Percentiles rank a stretch among this genome's conserved stretches.
Conservation (phyloP, 108 stramenopile species). For the Schizochytrium sp. region DNA sequence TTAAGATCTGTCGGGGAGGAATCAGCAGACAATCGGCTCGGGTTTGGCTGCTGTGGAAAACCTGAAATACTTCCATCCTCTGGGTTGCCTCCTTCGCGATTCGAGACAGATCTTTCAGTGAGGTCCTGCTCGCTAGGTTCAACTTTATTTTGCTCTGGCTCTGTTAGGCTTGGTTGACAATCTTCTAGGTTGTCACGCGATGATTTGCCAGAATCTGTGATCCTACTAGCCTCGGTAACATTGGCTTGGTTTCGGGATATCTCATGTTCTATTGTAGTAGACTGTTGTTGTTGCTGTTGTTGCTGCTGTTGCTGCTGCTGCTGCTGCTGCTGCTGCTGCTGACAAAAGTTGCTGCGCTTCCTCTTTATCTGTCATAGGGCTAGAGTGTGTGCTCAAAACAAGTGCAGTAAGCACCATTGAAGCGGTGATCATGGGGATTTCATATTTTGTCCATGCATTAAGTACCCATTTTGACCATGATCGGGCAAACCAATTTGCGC, state of each 20-base stretch:
- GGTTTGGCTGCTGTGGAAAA: not conserved
- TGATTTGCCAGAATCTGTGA: too few relatives aligned
- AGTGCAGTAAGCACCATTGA: slow-evolving; percentile 29
- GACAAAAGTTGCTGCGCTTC: not conserved
- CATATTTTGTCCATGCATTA: slow-evolving; percentile 8
- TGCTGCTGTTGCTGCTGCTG: not conserved
- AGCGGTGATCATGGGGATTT: slow-evolving; percentile 4
- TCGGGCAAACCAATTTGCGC: slow-evolving; percentile 38
- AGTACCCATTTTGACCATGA: slow-evolving; percentile 27
- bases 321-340: slow-evolving; percentile 5
- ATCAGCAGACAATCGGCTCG: not conserved
- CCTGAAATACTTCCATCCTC: not conserved
- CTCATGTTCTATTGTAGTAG: too few relatives aligned
- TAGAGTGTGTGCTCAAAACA: slow-evolving; percentile 18
- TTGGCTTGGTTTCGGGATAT: too few relatives aligned
- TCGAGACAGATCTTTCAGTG: not conserved
- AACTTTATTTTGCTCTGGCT: not conserved
- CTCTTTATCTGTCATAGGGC: slow-evolving; percentile 32
- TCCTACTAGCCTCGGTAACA: too few relatives aligned
- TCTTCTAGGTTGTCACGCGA: too few relatives aligned
- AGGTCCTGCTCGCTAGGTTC: not conserved
- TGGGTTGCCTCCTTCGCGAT: not conserved
- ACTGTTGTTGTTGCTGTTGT: too few relatives aligned
- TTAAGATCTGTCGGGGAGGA: not conserved
- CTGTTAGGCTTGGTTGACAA: too few relatives aligned